A percentile compares a stretch with the other conserved stretches of the same genome.
Evolutionary conservation across 1,139 yeast genomes (phyloP).

Genomic region (Debaryomyces singareniensis): DNA sequence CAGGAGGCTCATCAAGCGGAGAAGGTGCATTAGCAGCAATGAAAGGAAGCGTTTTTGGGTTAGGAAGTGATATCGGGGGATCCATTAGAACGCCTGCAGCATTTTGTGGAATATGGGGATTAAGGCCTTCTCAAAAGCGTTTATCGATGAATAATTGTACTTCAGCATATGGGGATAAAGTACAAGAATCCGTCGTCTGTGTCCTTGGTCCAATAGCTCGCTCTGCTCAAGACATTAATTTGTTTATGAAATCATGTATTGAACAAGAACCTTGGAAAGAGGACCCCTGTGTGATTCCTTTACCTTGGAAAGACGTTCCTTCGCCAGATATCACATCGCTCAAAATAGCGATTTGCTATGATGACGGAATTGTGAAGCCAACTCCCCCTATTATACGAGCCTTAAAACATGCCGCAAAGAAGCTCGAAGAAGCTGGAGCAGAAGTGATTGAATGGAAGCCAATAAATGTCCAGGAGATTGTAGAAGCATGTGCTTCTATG

Average conservation of each 20-base stretch:
- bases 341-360: constrained; percentile 11
- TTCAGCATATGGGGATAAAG: constrained; percentile 13
- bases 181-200: constrained; percentile 29
- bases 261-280: constrained; percentile 17
- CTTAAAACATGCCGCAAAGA: constrained; percentile 11
- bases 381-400: constrained; percentile 19
- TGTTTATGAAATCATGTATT: constrained; percentile 19
- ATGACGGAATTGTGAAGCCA: constrained; percentile 14
- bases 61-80: constrained; percentile 65
- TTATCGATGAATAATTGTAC: constrained; percentile 10
- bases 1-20: constrained; percentile 23
- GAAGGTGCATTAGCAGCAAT: constrained; percentile 18
- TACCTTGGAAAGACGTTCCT: constrained; percentile 12
- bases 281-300: constrained; percentile 12
- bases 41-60: constrained; percentile 16
- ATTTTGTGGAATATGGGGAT: constrained; percentile 47
- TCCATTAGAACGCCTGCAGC: constrained; percentile 53
- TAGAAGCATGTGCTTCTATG: constrained; percentile 2
- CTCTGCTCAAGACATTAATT: constrained; percentile 18
- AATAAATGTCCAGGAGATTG: constrained; percentile 7
- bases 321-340: constrained; percentile 2
- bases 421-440: constrained; percentile 18
- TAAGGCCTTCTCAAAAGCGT: constrained; percentile 36
- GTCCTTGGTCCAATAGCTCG: constrained; percentile 41
- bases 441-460: constrained; percentile 9